A percentile compares a stretch with the other conserved stretches of the same genome.
Conservation (phyloP, 176 grass and related monocot species). For the Ensete ventricosum region DNA sequence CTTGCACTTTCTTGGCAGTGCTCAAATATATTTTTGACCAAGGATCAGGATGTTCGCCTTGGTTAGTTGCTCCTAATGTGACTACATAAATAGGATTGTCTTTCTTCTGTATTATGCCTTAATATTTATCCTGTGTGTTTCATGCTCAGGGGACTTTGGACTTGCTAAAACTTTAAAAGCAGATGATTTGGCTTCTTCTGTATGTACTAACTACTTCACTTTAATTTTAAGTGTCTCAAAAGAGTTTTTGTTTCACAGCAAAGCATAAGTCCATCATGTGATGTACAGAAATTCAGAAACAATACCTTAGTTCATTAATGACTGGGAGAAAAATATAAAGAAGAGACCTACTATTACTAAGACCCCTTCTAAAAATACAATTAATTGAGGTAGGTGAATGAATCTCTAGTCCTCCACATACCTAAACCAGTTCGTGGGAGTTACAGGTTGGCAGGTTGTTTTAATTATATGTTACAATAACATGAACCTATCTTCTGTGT, state of each 20-base stretch:
- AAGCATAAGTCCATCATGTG: too few relatives aligned
- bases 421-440: neutral
- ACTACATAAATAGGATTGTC: neutral
- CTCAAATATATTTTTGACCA: slow-evolving; percentile 99
- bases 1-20: slow-evolving; percentile 51
- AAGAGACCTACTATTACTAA: neutral
- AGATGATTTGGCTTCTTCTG: slow-evolving; percentile 94
- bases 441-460: neutral
- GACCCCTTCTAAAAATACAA: neutral
- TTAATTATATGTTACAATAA: too few relatives aligned
- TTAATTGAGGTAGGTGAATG: neutral
- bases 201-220: slow-evolving; percentile 22
- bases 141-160: slow-evolving; percentile 82
- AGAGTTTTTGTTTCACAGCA: neutral
- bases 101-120: neutral
- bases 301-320: neutral
- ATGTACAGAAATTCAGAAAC: too few relatives aligned
- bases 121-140: slow-evolving; percentile 16
- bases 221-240: neutral
- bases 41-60: slow-evolving; percentile 90
- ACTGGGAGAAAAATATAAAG: neutral
- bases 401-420: neutral
- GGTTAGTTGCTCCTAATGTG: slow-evolving; percentile 45
- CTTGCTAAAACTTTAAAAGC: slow-evolving; percentile 96
- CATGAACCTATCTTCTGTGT: too few relatives aligned